These are phyloP conservation scores for Brassica hybrid DNA, from an alignment of 441 rosid genomes.

Conservation along the genomic window DNA sequence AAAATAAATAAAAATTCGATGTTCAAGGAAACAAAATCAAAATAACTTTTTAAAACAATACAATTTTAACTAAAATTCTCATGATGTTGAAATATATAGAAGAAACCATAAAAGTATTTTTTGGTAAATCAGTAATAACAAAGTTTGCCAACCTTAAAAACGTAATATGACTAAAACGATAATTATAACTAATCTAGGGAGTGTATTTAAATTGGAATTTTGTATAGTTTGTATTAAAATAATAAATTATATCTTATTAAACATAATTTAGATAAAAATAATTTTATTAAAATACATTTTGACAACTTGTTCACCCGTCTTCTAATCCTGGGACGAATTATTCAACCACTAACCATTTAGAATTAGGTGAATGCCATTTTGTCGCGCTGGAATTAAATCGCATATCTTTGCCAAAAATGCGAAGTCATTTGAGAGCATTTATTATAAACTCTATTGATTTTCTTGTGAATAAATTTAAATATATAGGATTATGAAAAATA, in stretches of 20 bases:
- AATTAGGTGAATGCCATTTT: not conserved
- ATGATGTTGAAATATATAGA: not conserved
- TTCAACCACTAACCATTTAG: not conserved
- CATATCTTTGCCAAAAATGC: not conserved
- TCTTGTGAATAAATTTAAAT: no score
- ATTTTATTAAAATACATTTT: no score
- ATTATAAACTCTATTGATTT: no score
- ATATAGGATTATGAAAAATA: no score
- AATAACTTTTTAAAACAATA: not conserved
- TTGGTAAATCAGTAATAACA: not conserved
- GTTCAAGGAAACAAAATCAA: not conserved
- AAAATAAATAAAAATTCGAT: not conserved
- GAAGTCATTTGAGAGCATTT: no score
- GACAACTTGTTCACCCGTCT: not conserved
- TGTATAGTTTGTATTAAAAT: not conserved
- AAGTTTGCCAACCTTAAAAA: not conserved
- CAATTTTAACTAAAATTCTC: not conserved
- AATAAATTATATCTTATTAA: not conserved
- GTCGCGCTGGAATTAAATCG: not conserved
- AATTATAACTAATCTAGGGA: not conserved
- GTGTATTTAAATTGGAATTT: not conserved
- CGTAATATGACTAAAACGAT: not conserved
- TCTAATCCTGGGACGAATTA: not conserved
- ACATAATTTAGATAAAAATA: no score
- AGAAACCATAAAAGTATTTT: not conserved